phyloP scores from a whole-genome alignment of 2,329 filamentous ascomycete genomes.

The Pyrenochaeta sp. region DNA sequence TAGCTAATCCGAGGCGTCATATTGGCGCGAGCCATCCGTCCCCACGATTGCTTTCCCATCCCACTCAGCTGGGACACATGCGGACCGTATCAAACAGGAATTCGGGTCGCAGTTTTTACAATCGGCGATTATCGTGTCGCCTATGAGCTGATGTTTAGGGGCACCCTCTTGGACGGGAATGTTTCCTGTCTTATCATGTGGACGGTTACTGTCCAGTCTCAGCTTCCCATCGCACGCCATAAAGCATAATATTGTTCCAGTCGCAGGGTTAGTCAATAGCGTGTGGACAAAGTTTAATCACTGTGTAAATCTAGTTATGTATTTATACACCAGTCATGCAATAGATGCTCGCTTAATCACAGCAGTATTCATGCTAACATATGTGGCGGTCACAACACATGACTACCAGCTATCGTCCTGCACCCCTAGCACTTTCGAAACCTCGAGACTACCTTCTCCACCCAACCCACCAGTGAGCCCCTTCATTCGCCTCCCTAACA shows the following conservation, averaged over 20 bases:
- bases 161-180: not conserved
- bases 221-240: too few species aligned
- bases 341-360: too few species aligned
- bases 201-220: not conserved
- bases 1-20: not conserved
- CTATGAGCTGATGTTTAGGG: not conserved
- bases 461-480: constrained; percentile 53
- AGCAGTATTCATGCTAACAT: too few species aligned
- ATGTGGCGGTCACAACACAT: too few species aligned
- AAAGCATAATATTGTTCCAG: too few species aligned
- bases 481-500: constrained; percentile 59
- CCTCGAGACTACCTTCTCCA: constrained; percentile 30
- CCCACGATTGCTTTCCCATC: constrained; percentile 1
- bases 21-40: not conserved
- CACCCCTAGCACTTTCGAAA: not conserved
- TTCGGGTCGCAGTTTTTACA: not conserved
- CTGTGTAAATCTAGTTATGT: too few species aligned
- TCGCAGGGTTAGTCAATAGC: too few species aligned
- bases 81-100: constrained; percentile 1
- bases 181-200: not conserved
- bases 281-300: too few species aligned
- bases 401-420: too few species aligned
- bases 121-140: not conserved
- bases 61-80: constrained; percentile 1
- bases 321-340: too few species aligned